Conservation (phyloP, 2,329 filamentous ascomycete species). For the Bertia moriformis region DNA sequence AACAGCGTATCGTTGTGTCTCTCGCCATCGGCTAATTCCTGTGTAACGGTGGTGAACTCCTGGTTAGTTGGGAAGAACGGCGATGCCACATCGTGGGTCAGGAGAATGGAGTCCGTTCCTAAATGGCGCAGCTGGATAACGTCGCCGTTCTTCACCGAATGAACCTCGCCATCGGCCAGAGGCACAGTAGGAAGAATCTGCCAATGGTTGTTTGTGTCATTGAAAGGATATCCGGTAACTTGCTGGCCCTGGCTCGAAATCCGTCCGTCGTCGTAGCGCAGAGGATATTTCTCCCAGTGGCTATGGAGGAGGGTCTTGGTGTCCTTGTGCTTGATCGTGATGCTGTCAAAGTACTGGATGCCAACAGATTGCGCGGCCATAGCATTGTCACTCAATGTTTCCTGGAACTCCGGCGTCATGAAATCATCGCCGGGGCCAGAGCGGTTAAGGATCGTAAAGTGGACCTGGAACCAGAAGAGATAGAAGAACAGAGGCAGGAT, state of each 20-base stretch:
- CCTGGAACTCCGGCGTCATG: conserved; percentile 96
- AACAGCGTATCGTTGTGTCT: conserved; percentile 84
- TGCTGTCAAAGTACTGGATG: conserved; percentile 79
- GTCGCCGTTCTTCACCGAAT: conserved; percentile 68
- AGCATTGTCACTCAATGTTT: conserved; percentile 84
- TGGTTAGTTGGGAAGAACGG: conserved; percentile 95
- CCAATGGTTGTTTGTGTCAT: conserved; percentile 98
- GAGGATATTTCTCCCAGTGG: conserved; percentile 73
- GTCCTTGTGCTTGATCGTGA: conserved; percentile 88
- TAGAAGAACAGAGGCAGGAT: conserved; percentile 93
- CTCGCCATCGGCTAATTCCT: conserved; percentile 57
- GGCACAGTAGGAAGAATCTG: conserved; percentile 61
- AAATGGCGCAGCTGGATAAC: conserved; percentile 75
- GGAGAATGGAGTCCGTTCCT: conserved; percentile 68
- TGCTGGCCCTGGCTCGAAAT: conserved; percentile 97
- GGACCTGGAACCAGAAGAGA: conserved; percentile 99
- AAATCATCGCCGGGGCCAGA: conserved; percentile 96
- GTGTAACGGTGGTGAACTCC: conserved; percentile 76
- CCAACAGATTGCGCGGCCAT: conserved; percentile 78
- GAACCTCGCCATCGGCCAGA: conserved; percentile 41
- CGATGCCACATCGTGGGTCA: conserved; percentile 94
- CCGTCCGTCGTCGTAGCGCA: conserved; percentile 92
- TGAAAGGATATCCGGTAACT: conserved; percentile 93
- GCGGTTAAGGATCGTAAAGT: conserved; percentile 75
- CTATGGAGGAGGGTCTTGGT: conserved; percentile 94